Conservation (phyloP, 148 eudicot genomes). For the Camellia granthamiana region DNA sequence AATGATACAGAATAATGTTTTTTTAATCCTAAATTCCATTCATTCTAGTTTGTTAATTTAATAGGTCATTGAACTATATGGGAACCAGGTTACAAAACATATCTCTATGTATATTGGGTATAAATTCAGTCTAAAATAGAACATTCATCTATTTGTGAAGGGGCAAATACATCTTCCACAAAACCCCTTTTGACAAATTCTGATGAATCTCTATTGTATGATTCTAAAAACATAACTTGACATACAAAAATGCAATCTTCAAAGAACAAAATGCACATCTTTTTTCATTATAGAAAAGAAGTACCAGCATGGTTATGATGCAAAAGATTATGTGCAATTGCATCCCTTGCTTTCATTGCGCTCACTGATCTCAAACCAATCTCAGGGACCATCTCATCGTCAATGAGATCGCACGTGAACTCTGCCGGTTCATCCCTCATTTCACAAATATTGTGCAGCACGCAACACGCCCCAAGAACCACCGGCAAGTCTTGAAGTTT, state of each 20-base stretch:
- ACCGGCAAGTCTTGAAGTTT: conserved; percentile 84
- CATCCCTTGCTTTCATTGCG: conserved; percentile 67
- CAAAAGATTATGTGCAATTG: conserved; percentile 79
- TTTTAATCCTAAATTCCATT: background rate
- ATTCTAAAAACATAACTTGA: conserved; percentile 1
- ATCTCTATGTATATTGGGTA: background rate
- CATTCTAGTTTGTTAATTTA: background rate
- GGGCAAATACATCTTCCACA: conserved; percentile 9
- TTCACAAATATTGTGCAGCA: conserved; percentile 86
- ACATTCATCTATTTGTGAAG: conserved; percentile 6
- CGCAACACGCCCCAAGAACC: conserved; percentile 89
- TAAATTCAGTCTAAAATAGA: background rate
- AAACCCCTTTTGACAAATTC: conserved; percentile 6
- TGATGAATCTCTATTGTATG: background rate
- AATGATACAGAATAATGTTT: background rate
- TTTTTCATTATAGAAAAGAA: conserved; percentile 44
- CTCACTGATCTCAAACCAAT: conserved; percentile 49
- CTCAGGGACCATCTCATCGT: conserved; percentile 80
- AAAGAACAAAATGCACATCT: background rate
- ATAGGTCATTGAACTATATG: background rate
- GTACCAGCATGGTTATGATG: conserved; percentile 90
- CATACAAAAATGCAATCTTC: background rate
- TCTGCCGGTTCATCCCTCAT: conserved; percentile 49
- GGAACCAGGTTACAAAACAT: background rate
- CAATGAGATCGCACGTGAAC: conserved; percentile 46